Percentiles rank a stretch among this genome's conserved stretches.
Conservation (phyloP, 768 basidiomycete species). For the Tricholoma sp. region DNA sequence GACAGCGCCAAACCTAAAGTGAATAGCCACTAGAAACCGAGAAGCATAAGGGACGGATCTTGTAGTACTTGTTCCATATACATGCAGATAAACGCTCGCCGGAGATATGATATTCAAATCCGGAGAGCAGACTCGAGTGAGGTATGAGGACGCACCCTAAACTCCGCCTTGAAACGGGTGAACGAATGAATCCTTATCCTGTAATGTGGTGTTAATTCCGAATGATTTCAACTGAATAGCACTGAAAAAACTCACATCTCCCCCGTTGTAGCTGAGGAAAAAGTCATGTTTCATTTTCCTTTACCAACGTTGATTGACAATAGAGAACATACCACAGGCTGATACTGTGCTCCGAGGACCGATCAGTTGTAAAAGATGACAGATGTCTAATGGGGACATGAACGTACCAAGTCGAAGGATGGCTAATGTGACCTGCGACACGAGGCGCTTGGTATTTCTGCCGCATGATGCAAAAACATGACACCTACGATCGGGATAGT, state of each 20-base stretch:
- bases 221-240: not conserved
- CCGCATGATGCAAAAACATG: not conserved
- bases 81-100: too few species aligned
- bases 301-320: not conserved
- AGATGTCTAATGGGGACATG: not conserved
- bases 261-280: conserved; percentile 19
- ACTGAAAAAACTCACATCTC: conserved; percentile 20
- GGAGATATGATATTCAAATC: not conserved
- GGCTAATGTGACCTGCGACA: conserved; percentile 17
- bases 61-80: too few species aligned
- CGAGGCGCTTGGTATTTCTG: conserved; percentile 3
- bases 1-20: conserved; percentile 49
- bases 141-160: not conserved
- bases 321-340: conserved; percentile 21
- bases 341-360: conserved; percentile 9
- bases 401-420: conserved; percentile 22
- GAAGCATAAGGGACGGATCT: not conserved
- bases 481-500: conserved; percentile 26
- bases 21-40: conserved; percentile 41
- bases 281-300: not conserved
- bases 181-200: conserved; percentile 16
- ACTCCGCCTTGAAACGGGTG: not conserved
- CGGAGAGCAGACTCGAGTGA: not conserved
- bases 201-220: not conserved
- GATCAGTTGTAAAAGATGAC: not conserved